Evolutionary conservation across 768 basidiomycete species (phyloP).

Genomic region (Boletus vinaceobasis): DNA sequence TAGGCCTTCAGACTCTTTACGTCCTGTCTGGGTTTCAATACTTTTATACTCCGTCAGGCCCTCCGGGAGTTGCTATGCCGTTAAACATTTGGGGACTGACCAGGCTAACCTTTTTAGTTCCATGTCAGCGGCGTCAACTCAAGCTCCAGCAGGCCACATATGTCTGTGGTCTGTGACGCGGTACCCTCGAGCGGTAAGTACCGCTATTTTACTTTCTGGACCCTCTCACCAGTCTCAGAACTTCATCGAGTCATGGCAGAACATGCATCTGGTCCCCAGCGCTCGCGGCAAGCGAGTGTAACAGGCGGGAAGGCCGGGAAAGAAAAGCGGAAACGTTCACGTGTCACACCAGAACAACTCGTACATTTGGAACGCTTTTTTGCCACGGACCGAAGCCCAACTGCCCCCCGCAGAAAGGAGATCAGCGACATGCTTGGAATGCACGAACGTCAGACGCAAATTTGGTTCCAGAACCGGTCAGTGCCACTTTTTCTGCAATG

Average conservation of each 20-base stretch:
- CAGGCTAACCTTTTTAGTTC: constrained; percentile 26
- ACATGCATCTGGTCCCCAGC: constrained; percentile 35
- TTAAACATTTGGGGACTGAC: constrained; percentile 18
- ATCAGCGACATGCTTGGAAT: constrained; percentile 74
- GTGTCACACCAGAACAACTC: constrained; percentile 81
- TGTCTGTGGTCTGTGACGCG: constrained; percentile 27
- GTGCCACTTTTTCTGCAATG: neutral
- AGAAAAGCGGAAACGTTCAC: constrained; percentile 70
- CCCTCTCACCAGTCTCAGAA: constrained; percentile 23
- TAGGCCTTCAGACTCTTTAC: neutral
- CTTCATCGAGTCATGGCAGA: constrained; percentile 27
- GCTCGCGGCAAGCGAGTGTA: constrained; percentile 30
- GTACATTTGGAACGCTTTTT: constrained; percentile 71
- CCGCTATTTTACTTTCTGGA: constrained; percentile 28
- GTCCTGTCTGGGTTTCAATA: constrained; percentile 5
- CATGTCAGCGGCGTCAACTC: constrained; percentile 29
- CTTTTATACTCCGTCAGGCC: constrained; percentile 18
- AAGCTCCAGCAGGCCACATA: constrained; percentile 22
- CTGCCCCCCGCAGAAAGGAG: constrained; percentile 65
- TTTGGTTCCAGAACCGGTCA: constrained; percentile 85
- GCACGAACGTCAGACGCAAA: constrained; percentile 84
- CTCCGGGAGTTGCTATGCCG: constrained; percentile 32
- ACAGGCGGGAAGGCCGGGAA: constrained; percentile 33
- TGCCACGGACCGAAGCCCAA: constrained; percentile 64
- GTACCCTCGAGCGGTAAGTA: constrained; percentile 14